Evolutionary conservation across 306 rosid species (phyloP), one percentile per base, ranked within the genome.

Genomic region (Ziziphus jujuba): DNA sequence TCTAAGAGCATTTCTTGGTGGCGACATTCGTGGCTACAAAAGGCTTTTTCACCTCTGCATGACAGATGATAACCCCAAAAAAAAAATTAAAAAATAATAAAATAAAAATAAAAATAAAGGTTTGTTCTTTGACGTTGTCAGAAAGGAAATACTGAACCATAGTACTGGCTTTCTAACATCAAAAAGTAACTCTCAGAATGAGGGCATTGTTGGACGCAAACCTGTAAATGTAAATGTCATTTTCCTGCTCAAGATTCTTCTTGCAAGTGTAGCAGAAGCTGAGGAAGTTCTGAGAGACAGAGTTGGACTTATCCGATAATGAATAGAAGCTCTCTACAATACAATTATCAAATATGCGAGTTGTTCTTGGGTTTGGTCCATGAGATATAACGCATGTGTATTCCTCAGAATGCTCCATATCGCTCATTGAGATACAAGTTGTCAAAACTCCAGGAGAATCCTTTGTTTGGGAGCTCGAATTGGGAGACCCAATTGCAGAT

Each of bases 21-120:
- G 14, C 99, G 87, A 76, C 99, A 95, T 75, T 88, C 90, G 2
- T 49, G 62, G 70, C 97, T 88, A 79, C 99, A 95, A 67, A 90
- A 95, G 9, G 96, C 96, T 79, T 72, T 90, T 62, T 90, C 99
- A 17, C 99, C 99, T 72, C 99, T 95, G 79, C 79, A 83, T 52
- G 33, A 28, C 33, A 28, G 33, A 51, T 62, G 58, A 56, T n/a
- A n/a, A n/a, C n/a, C n/a, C n/a, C n/a, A n/a, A n/a, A n/a, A n/a
- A n/a, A n/a, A n/a, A n/a, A n/a, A n/a, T n/a, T n/a, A n/a, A n/a
- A n/a, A n/a, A n/a, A n/a, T n/a, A n/a, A n/a, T n/a, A n/a, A n/a
- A n/a, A n/a, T n/a, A n/a, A 15, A 52, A 21, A 21, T 21, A 49
- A 31, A 12, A 48, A 62, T 3, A 62, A 12, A 11, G 0, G 7